A percentile compares a stretch with the other conserved stretches of the same genome.
Evolutionary conservation across 352 stramenopile species (phyloP).

Genomic region (Peronospora destructor): DNA sequence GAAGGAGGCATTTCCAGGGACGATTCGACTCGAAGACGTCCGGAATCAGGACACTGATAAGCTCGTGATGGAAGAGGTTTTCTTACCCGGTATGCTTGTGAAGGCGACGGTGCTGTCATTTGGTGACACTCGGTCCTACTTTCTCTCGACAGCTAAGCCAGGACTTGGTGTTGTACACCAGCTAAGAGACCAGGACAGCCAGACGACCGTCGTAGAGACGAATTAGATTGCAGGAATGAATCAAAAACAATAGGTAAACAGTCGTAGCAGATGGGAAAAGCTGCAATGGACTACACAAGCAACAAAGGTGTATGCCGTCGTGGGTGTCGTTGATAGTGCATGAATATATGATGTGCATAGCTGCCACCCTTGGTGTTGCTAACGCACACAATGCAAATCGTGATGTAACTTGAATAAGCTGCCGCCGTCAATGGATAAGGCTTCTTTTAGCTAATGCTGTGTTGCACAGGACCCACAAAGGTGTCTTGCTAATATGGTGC

Average conservation of each 20-base stretch:
- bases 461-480: too few relatives aligned
- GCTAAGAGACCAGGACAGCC: conserved; percentile 27
- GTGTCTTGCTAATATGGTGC: too few relatives aligned
- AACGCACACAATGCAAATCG: too few relatives aligned
- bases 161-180: conserved; percentile 58
- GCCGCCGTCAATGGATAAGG: too few relatives aligned
- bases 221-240: conserved; percentile 32
- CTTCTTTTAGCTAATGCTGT: too few relatives aligned
- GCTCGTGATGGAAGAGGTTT: conserved; percentile 70
- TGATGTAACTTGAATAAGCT: too few relatives aligned
- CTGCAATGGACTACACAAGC: conserved; percentile 7
- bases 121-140: conserved; percentile 80
- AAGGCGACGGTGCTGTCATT: conserved; percentile 81
- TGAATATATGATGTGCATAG: too few relatives aligned
- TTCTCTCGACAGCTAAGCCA: conserved; percentile 66
- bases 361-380: too few relatives aligned
- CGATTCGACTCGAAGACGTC: conserved; percentile 74
- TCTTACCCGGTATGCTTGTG: conserved; percentile 60
- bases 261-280: background rate
- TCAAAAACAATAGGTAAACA: conserved; percentile 5
- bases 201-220: conserved; percentile 39
- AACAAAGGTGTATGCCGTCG: conserved; percentile 9
- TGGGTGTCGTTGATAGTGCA: conserved; percentile 4
- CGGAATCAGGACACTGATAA: conserved; percentile 76
- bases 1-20: conserved; percentile 73